These are phyloP conservation scores for Nothophaeocryptopus gaeumannii DNA, from an alignment of 2,329 filamentous ascomycete genomes.

Conservation along the genomic window DNA sequence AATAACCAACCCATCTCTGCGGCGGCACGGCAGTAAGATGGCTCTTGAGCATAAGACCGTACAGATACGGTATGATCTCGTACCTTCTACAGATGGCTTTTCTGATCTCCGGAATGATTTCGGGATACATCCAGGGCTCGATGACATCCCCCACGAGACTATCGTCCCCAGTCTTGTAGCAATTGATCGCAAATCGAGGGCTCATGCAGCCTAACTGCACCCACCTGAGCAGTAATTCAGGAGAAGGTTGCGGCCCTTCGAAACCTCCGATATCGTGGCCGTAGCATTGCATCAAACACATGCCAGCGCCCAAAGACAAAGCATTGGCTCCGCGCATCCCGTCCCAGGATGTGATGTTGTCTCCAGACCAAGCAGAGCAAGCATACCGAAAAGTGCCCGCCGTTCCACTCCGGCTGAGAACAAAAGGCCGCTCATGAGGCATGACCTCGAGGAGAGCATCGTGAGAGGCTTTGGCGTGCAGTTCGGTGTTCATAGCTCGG, in stretches of 20 bases:
- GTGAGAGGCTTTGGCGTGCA: slow-evolving; percentile 68
- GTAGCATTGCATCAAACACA: slow-evolving; percentile 62
- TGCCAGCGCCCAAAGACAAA: slow-evolving; percentile 64
- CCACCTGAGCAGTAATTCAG: slow-evolving; percentile 70
- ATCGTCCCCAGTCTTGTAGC: slow-evolving; percentile 69
- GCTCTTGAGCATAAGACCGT: slow-evolving; percentile 61
- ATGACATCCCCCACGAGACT: slow-evolving; percentile 69
- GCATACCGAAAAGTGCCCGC: slow-evolving; percentile 68
- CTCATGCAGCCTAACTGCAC: slow-evolving; percentile 69
- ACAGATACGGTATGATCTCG: slow-evolving; percentile 69
- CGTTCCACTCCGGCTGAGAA: slow-evolving; percentile 68
- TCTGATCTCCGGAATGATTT: slow-evolving; percentile 61
- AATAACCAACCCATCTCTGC: slow-evolving; percentile 72
- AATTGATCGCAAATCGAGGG: slow-evolving; percentile 72
- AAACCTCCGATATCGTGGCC: slow-evolving; percentile 76
- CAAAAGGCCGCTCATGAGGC: slow-evolving; percentile 62
- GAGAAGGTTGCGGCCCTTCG: slow-evolving; percentile 68
- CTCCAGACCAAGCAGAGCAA: slow-evolving; percentile 70
- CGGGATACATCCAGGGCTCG: slow-evolving; percentile 74
- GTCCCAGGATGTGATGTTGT: slow-evolving; percentile 72
- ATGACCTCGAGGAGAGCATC: slow-evolving; percentile 61
- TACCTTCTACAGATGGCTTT: slow-evolving; percentile 68
- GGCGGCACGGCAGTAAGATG: slow-evolving; percentile 62
- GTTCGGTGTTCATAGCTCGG: slow-evolving; percentile 65
- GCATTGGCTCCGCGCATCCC: slow-evolving; percentile 71